Evolutionary conservation across 2,329 filamentous ascomycete genomes (phyloP).

Genomic region (Harringtonia aguacate): DNA sequence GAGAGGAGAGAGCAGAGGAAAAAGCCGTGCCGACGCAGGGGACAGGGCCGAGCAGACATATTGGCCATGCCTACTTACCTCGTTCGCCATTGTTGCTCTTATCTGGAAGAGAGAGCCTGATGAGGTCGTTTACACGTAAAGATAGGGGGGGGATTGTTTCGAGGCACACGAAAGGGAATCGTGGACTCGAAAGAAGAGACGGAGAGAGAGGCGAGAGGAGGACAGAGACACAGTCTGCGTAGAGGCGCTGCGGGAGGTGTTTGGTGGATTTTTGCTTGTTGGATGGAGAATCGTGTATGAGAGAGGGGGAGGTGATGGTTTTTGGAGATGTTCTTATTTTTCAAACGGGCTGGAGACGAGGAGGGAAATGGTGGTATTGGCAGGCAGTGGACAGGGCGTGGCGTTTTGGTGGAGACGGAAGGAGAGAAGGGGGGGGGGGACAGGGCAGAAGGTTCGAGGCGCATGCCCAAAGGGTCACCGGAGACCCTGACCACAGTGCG

Average conservation of each 20-base stretch:
- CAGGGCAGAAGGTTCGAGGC: constrained; percentile 4
- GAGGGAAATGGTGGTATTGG: neutral
- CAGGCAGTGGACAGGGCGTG: too few relatives aligned
- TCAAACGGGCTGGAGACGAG: neutral
- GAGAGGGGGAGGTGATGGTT: neutral
- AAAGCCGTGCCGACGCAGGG: neutral
- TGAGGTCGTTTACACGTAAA: neutral
- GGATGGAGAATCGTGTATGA: neutral
- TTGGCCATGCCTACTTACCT: constrained; percentile 5
- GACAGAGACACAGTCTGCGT: neutral
- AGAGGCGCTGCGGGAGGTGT: too few relatives aligned
- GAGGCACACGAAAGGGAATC: neutral
- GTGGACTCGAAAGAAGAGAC: neutral
- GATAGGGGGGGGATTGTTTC: neutral
- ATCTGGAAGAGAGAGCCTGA: constrained; percentile 1
- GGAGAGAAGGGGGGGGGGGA: neutral
- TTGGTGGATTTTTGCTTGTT: neutral
- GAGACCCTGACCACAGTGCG: too few relatives aligned
- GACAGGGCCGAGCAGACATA: neutral
- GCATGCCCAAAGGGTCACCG: neutral
- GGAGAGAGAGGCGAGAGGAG: neutral
- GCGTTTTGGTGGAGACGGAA: neutral
- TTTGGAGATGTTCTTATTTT: neutral
- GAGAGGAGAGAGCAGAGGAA: neutral
- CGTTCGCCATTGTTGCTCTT: constrained; percentile 9